phyloP scores from a whole-genome alignment of 495 filamentous ascomycete genomes.

The Friedmanniomyces endolithicus region DNA sequence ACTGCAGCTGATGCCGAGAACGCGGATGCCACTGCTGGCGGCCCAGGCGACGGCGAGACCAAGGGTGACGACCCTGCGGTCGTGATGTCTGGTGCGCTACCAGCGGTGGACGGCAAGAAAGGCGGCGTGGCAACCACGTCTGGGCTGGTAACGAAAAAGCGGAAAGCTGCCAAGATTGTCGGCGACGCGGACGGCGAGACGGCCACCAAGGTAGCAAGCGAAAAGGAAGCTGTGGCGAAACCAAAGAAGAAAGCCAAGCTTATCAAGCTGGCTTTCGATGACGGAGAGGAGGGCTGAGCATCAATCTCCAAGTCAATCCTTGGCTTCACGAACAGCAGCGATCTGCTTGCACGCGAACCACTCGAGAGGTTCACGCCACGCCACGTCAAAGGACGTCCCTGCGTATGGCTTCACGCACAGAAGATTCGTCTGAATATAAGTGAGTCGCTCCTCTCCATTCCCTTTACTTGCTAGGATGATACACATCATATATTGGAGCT shows the following conservation, averaged over 20 bases:
- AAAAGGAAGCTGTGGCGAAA: constrained; percentile 14
- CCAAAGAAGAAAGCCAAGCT: constrained; percentile 34
- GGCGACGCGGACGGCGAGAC: constrained; percentile 14
- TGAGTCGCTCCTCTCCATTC: background rate
- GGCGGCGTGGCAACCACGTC: background rate
- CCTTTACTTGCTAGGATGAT: constrained; percentile 6
- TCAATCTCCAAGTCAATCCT: background rate
- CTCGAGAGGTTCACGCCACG: no score
- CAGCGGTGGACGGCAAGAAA: background rate
- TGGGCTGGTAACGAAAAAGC: constrained; percentile 22
- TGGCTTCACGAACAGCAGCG: background rate
- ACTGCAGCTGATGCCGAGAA: background rate
- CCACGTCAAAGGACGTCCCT: background rate
- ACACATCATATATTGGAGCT: constrained; percentile 17
- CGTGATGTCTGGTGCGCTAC: constrained; percentile 1
- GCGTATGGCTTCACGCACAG: background rate
- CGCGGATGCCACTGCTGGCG: background rate
- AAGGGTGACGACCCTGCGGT: background rate
- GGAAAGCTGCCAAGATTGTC: constrained; percentile 28
- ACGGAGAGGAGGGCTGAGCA: constrained; percentile 18
- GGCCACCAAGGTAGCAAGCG: constrained; percentile 1
- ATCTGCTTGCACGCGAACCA: no score
- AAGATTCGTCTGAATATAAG: background rate
- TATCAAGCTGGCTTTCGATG: constrained; percentile 31
- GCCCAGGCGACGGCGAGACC: background rate